Conservation (phyloP, 2,329 filamentous ascomycete species). For the Fusarium oligoseptatum region DNA sequence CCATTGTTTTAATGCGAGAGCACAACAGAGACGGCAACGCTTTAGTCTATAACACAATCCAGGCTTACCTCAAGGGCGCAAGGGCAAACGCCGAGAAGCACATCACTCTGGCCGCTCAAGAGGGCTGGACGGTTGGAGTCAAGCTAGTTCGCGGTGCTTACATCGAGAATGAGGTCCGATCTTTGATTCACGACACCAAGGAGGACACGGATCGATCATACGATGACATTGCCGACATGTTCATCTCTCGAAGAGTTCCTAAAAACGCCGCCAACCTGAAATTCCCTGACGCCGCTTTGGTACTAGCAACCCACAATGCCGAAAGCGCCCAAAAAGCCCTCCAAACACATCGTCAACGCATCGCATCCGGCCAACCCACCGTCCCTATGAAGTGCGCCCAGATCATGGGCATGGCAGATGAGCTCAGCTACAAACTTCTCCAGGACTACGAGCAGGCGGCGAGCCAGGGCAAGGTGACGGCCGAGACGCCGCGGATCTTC, state of each 20-base stretch:
- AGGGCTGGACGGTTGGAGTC: conserved; percentile 66
- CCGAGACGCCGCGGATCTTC: conserved; percentile 47
- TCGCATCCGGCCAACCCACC: conserved; percentile 49
- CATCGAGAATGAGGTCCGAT: conserved; percentile 61
- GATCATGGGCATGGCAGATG: conserved; percentile 70
- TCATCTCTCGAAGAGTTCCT: conserved; percentile 54
- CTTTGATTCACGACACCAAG: conserved; percentile 65
- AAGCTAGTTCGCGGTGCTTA: conserved; percentile 71
- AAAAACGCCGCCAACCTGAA: conserved; percentile 15
- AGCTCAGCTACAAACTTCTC: conserved; percentile 64
- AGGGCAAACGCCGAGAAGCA: conserved; percentile 58
- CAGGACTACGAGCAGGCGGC: conserved; percentile 48
- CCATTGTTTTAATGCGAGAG: conserved; percentile 52
- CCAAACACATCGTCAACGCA: conserved; percentile 56
- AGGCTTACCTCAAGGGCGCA: conserved; percentile 66
- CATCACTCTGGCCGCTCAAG: conserved; percentile 59
- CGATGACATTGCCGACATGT: conserved; percentile 61
- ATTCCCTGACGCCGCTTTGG: conserved; percentile 61
- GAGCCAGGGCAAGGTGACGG: background rate
- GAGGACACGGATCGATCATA: conserved; percentile 65
- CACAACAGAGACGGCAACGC: conserved; percentile 53
- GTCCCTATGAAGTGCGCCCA: conserved; percentile 63
- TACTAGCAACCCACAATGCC: conserved; percentile 68
- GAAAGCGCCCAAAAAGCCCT: conserved; percentile 57
- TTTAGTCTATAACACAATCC: conserved; percentile 65